These are phyloP conservation scores for Acrocalymma vagum DNA, from an alignment of 2,329 filamentous ascomycete species.

Conservation along the genomic window DNA sequence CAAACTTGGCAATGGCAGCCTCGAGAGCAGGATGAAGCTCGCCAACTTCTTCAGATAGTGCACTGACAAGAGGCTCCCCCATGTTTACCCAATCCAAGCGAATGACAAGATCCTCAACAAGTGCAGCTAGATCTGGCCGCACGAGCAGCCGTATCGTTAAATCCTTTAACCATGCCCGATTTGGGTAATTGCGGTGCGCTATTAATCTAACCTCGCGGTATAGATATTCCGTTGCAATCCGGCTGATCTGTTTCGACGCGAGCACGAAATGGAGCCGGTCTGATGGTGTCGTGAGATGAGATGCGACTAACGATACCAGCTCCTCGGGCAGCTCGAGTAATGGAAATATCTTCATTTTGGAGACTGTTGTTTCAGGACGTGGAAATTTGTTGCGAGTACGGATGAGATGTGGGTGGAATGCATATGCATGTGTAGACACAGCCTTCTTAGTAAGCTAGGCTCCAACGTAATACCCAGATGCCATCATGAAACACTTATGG, in stretches of 20 bases:
- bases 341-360: too few species aligned
- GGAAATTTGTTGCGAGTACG: too few species aligned
- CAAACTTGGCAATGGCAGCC: not conserved
- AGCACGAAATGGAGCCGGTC: slow-evolving; percentile 3
- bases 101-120: slow-evolving; percentile 6
- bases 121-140: not conserved
- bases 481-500: too few species aligned
- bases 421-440: too few species aligned
- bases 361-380: too few species aligned
- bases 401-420: too few species aligned
- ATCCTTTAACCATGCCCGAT: not conserved
- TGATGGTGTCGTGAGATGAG: not conserved
- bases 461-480: too few species aligned
- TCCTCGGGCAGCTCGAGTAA: slow-evolving; percentile 11
- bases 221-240: slow-evolving; percentile 2
- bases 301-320: slow-evolving; percentile 2
- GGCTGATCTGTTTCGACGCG: slow-evolving; percentile 6
- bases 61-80: not conserved
- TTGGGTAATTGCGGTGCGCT: not conserved
- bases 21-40: not conserved
- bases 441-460: too few species aligned
- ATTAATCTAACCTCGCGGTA: slow-evolving; percentile 2
- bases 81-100: not conserved
- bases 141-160: not conserved
- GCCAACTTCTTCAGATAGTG: too few species aligned